Percentiles rank a stretch among this genome's conserved stretches.
Evolutionary conservation across 2,329 filamentous ascomycete species (phyloP).

Genomic region (Thelonectria blattea): DNA sequence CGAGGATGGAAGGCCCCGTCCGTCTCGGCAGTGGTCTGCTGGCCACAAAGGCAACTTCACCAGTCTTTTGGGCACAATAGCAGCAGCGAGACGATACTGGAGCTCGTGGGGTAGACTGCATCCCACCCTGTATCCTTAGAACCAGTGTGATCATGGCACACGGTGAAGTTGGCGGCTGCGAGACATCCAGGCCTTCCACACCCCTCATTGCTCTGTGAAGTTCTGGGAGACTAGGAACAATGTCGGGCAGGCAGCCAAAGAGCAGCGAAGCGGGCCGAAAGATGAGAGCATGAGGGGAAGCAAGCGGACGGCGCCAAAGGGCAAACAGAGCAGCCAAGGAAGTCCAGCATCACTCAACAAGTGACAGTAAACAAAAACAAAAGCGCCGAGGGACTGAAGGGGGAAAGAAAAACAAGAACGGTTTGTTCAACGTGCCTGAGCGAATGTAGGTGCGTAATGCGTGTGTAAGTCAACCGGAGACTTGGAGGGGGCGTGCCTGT

Average conservation of each 20-base stretch:
- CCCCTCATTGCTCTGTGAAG: constrained; percentile 22
- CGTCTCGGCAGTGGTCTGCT: constrained; percentile 16
- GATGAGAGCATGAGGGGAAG: neutral
- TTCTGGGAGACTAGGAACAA: constrained; percentile 16
- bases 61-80: constrained; percentile 24
- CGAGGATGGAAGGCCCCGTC: constrained; percentile 17
- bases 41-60: constrained; percentile 22
- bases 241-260: neutral
- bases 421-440: constrained; percentile 34
- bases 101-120: constrained; percentile 1
- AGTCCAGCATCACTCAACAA: constrained; percentile 20
- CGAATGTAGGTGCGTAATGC: constrained; percentile 32
- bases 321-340: constrained; percentile 17
- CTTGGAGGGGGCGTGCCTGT: constrained; percentile 31
- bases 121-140: constrained; percentile 14
- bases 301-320: neutral
- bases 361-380: constrained; percentile 1
- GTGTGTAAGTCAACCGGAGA: constrained; percentile 29
- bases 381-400: constrained; percentile 20
- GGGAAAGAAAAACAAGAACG: constrained; percentile 27
- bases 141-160: constrained; percentile 25
- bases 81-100: constrained; percentile 11
- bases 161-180: constrained; percentile 21
- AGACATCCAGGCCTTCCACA: constrained; percentile 15
- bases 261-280: neutral